Evolutionary conservation across 257 asterid genomes (phyloP).

Genomic region (Solanum etuberosum): DNA sequence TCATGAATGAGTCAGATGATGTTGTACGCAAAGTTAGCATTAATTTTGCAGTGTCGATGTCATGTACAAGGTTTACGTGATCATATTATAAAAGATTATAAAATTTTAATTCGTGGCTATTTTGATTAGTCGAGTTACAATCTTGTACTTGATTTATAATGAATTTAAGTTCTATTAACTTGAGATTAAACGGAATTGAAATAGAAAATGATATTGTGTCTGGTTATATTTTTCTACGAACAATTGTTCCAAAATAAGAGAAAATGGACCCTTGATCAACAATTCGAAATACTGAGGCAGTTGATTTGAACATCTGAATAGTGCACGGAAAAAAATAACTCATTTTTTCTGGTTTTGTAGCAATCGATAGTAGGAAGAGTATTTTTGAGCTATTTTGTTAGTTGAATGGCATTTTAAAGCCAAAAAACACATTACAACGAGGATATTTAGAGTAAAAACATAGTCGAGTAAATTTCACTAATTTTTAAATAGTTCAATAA

Average conservation of each 20-base stretch:
- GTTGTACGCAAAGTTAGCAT: neutral
- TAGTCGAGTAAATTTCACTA: neutral
- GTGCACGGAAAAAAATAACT: neutral
- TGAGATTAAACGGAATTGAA: no score
- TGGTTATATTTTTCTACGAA: neutral
- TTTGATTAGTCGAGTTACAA: no score
- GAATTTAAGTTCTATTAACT: no score
- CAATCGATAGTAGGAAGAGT: neutral
- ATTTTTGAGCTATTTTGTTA: neutral
- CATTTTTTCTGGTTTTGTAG: no score
- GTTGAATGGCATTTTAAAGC: neutral
- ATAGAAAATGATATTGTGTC: neutral
- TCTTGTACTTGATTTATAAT: no score
- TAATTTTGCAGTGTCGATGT: neutral
- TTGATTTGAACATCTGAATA: neutral
- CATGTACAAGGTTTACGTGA: neutral
- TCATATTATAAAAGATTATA: neutral
- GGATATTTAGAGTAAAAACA: neutral
- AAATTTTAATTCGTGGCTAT: no score
- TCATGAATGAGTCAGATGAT: neutral
- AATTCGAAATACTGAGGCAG: neutral
- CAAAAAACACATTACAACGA: neutral
- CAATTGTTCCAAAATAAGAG: neutral
- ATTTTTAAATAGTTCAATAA: neutral
- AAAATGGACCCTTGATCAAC: neutral